A percentile compares a stretch with the other conserved stretches of the same genome.
Evolutionary conservation across 306 rosid genomes (phyloP).

Genomic region (Albizia julibrissin): DNA sequence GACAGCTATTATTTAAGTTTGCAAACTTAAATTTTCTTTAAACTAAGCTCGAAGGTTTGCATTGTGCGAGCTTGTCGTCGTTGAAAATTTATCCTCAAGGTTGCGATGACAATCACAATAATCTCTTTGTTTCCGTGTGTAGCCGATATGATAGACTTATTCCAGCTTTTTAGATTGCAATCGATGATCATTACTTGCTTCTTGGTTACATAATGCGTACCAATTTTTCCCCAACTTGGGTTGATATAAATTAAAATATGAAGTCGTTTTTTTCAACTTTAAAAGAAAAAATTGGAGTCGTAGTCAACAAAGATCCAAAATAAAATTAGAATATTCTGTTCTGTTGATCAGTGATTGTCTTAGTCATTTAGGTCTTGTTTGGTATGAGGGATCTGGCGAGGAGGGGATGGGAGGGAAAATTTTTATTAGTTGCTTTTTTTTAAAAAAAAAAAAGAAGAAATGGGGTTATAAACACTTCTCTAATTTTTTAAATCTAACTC

Average conservation of each 20-base stretch:
- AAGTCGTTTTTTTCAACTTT: not conserved
- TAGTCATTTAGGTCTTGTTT: not conserved
- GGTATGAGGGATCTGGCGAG: no score
- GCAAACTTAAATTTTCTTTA: no score
- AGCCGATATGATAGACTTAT: not conserved
- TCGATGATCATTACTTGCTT: not conserved
- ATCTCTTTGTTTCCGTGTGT: not conserved
- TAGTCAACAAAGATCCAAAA: not conserved
- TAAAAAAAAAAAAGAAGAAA: no score
- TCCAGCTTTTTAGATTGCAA: not conserved
- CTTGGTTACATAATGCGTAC: not conserved
- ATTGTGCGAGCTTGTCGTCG: not conserved
- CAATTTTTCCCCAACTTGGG: not conserved
- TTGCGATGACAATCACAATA: no score
- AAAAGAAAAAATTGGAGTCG: not conserved
- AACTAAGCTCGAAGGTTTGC: not conserved
- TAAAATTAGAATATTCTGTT: not conserved
- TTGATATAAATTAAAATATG: not conserved
- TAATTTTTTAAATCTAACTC: no score
- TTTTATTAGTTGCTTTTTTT: no score
- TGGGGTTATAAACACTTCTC: no score
- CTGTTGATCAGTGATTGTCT: not conserved
- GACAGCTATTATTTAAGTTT: not conserved
- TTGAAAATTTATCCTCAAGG: not conserved
- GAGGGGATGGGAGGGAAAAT: no score